These are phyloP conservation scores for Kwoniella dejecticola DNA, from an alignment of 768 basidiomycete species.

Conservation along the genomic window DNA sequence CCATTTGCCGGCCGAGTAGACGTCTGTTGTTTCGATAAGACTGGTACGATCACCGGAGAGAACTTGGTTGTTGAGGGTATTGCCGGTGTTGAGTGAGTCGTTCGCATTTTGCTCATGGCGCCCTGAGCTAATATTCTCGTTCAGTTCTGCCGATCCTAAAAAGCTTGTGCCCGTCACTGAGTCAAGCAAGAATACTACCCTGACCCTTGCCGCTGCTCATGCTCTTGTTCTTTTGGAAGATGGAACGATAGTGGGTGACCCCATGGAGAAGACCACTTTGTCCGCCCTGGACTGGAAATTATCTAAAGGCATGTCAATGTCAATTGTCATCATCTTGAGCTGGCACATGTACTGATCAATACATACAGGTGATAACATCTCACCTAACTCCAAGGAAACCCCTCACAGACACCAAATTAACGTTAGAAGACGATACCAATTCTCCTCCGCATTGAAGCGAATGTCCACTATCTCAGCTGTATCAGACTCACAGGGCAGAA, in stretches of 20 bases:
- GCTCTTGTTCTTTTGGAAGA: constrained; percentile 93
- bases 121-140: not conserved
- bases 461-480: constrained; percentile 82
- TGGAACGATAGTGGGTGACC: constrained; percentile 90
- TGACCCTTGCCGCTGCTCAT: constrained; percentile 90
- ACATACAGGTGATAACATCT: constrained; percentile 66
- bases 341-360: not conserved
- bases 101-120: not conserved
- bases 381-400: constrained; percentile 62
- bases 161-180: constrained; percentile 76
- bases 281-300: constrained; percentile 89
- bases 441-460: constrained; percentile 93
- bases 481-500: constrained; percentile 32
- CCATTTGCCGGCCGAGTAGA: constrained; percentile 94
- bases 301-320: constrained; percentile 58
- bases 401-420: constrained; percentile 60
- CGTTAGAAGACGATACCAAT: constrained; percentile 92
- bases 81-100: constrained; percentile 81
- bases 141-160: constrained; percentile 65
- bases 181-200: constrained; percentile 72
- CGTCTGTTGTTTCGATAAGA: constrained; percentile 99
- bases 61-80: constrained; percentile 92
- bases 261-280: constrained; percentile 97
- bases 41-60: constrained; percentile 96
- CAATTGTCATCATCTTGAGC: not conserved